phyloP scores from a whole-genome alignment of 192 early-diverging fungal genomes.

The Podila epigama region DNA sequence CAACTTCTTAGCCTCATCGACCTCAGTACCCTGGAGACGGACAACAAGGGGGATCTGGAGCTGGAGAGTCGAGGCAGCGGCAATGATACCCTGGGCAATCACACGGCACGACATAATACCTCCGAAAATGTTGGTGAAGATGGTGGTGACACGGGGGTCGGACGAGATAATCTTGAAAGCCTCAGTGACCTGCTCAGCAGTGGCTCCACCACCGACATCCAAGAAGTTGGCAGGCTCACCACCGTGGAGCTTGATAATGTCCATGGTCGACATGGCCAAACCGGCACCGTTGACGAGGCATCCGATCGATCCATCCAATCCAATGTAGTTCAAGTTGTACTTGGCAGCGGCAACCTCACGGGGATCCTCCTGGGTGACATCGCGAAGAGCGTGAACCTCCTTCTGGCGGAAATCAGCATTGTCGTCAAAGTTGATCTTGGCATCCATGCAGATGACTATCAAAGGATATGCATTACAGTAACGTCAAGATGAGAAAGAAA shows the following conservation, averaged over 20 bases:
- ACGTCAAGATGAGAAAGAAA: neutral
- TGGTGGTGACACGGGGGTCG: slow-evolving; percentile 94
- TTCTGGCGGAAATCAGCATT: slow-evolving; percentile 98
- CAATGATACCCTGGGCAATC: slow-evolving; percentile 98
- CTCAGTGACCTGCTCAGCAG: slow-evolving; percentile 94
- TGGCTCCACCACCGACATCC: slow-evolving; percentile 97
- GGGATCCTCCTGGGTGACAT: slow-evolving; percentile 94
- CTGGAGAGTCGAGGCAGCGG: slow-evolving; percentile 89
- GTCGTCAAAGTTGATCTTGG: slow-evolving; percentile 99
- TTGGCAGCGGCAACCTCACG: slow-evolving; percentile 97
- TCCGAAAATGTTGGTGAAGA: slow-evolving; percentile 99
- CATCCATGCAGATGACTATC: slow-evolving; percentile 94
- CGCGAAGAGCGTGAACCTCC: slow-evolving; percentile 88
- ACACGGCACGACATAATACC: slow-evolving; percentile 99
- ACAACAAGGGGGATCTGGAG: slow-evolving; percentile 96
- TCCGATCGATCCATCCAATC: slow-evolving; percentile 96
- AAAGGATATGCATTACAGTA: slow-evolving; percentile 14
- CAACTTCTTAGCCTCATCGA: slow-evolving; percentile 90
- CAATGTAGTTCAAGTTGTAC: slow-evolving; percentile 99
- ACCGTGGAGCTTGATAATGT: slow-evolving; percentile 99
- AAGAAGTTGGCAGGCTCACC: slow-evolving; percentile 99
- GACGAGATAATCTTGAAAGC: slow-evolving; percentile 99
- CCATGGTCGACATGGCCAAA: slow-evolving; percentile 99
- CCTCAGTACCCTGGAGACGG: slow-evolving; percentile 92
- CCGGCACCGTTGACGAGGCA: slow-evolving; percentile 99